Percentiles rank a stretch among this genome's conserved stretches.
Conservation (phyloP, 345 rosid genomes). For the Rhizophora mangle region DNA sequence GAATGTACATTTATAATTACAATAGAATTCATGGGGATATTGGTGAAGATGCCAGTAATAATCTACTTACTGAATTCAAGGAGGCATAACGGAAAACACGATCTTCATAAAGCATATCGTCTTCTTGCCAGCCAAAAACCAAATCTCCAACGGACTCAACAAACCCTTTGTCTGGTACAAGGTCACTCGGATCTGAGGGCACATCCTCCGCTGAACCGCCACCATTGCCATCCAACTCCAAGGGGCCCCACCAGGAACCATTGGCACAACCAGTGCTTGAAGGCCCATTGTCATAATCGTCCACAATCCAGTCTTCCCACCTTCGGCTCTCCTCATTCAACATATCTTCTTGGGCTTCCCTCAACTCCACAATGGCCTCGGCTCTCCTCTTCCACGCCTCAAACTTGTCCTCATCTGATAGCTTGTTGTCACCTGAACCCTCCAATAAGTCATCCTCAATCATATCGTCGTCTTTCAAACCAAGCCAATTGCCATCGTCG, state of each 20-base stretch:
- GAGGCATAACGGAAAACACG: constrained; percentile 85
- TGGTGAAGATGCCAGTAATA: too few species aligned
- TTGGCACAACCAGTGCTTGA: background rate
- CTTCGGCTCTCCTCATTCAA: constrained; percentile 65
- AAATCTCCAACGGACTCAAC: constrained; percentile 63
- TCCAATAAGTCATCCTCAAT: constrained; percentile 30
- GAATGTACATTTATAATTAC: too few species aligned
- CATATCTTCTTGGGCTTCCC: constrained; percentile 74
- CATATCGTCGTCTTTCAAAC: constrained; percentile 62
- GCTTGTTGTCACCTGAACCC: constrained; percentile 36
- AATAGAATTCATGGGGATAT: too few species aligned
- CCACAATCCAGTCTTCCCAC: constrained; percentile 96
- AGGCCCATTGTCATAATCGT: constrained; percentile 29
- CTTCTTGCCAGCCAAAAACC: constrained; percentile 71
- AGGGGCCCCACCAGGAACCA: constrained; percentile 45
- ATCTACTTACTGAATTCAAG: constrained; percentile 60
- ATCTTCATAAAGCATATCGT: constrained; percentile 87
- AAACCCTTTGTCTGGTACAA: constrained; percentile 57
- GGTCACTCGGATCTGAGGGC: constrained; percentile 31
- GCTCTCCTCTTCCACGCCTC: constrained; percentile 94
- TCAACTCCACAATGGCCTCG: constrained; percentile 83
- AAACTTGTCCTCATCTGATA: constrained; percentile 59
- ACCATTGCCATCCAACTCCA: constrained; percentile 38
- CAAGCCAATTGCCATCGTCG: constrained; percentile 88
- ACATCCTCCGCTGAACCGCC: constrained; percentile 25